A percentile compares a stretch with the other conserved stretches of the same genome.
phyloP scores from a whole-genome alignment of 2,329 filamentous ascomycete genomes.

The Acrodontium crateriforme region DNA sequence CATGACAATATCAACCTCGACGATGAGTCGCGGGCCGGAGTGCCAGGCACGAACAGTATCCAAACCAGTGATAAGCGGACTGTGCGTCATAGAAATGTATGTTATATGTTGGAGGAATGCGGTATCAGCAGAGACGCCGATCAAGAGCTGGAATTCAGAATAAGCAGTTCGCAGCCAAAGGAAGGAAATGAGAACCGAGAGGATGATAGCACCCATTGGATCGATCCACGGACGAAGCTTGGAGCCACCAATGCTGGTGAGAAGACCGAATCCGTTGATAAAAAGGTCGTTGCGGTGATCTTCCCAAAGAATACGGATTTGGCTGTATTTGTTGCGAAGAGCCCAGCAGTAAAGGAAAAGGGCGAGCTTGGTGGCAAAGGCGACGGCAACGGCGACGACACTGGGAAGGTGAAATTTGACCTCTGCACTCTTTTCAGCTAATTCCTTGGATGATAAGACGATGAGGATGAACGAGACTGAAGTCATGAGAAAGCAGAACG shows the following conservation, averaged over 20 bases:
- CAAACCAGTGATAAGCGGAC: conserved; percentile 64
- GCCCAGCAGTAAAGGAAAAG: conserved; percentile 91
- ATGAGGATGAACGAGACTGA: conserved; percentile 85
- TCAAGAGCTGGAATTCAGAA: conserved; percentile 76
- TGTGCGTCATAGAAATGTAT: conserved; percentile 88
- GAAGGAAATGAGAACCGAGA: conserved; percentile 62
- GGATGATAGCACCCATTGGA: conserved; percentile 73
- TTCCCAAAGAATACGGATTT: conserved; percentile 86
- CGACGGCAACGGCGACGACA: conserved; percentile 69
- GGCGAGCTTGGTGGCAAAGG: conserved; percentile 69
- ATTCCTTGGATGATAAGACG: conserved; percentile 65
- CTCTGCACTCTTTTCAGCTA: conserved; percentile 39
- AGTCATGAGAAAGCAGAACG: conserved; percentile 93
- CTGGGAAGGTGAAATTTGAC: conserved; percentile 67
- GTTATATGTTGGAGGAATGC: conserved; percentile 87
- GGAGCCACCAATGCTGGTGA: conserved; percentile 73
- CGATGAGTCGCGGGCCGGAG: conserved; percentile 73
- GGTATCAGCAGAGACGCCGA: conserved; percentile 76
- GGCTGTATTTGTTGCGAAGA: conserved; percentile 77
- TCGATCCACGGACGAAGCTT: conserved; percentile 72
- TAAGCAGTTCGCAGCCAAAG: conserved; percentile 82
- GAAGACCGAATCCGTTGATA: conserved; percentile 78
- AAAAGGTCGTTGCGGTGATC: conserved; percentile 96
- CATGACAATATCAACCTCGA: conserved; percentile 96
- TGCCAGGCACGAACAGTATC: conserved; percentile 94